A percentile compares a stretch with the other conserved stretches of the same genome.
These are phyloP conservation scores for Skeletonema marinoi DNA, from an alignment of 108 stramenopile genomes.

Conservation along the genomic window DNA sequence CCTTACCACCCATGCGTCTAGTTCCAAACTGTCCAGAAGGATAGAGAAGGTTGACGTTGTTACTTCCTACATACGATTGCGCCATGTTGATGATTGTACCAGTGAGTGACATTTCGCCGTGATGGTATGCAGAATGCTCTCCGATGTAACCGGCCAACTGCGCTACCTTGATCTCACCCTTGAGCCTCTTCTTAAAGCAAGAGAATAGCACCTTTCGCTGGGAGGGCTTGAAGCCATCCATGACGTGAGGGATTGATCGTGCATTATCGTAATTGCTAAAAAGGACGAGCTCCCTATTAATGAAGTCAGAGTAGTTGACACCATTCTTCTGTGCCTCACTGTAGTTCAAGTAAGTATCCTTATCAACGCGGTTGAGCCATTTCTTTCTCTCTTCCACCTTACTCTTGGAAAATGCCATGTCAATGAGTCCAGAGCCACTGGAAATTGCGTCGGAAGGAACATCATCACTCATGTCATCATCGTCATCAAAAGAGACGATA, in stretches of 20 bases:
- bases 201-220: slow-evolving; percentile 96
- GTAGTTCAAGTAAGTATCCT: slow-evolving; percentile 89
- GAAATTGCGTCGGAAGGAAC: slow-evolving; percentile 15
- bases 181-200: slow-evolving; percentile 95
- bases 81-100: slow-evolving; percentile 93
- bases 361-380: slow-evolving; percentile 77
- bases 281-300: slow-evolving; percentile 94
- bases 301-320: slow-evolving; percentile 83
- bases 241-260: slow-evolving; percentile 90
- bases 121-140: slow-evolving; percentile 96
- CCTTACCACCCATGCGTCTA: slow-evolving; percentile 91
- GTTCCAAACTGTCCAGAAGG: slow-evolving; percentile 97
- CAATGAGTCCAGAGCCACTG: slow-evolving; percentile 80
- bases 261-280: slow-evolving; percentile 91
- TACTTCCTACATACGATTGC: slow-evolving; percentile 90
- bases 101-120: slow-evolving; percentile 92
- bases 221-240: slow-evolving; percentile 96
- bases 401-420: slow-evolving; percentile 95
- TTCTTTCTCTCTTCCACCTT: slow-evolving; percentile 91
- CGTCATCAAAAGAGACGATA: slow-evolving; percentile 15
- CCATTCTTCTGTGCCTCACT: slow-evolving; percentile 43
- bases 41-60: slow-evolving; percentile 93
- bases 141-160: slow-evolving; percentile 83
- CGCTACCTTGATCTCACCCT: slow-evolving; percentile 95
- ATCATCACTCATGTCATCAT: neutral